Percentiles rank a stretch among this genome's conserved stretches.
Evolutionary conservation across 306 rosid species (phyloP).

Genomic region (Dalbergia cultrata): DNA sequence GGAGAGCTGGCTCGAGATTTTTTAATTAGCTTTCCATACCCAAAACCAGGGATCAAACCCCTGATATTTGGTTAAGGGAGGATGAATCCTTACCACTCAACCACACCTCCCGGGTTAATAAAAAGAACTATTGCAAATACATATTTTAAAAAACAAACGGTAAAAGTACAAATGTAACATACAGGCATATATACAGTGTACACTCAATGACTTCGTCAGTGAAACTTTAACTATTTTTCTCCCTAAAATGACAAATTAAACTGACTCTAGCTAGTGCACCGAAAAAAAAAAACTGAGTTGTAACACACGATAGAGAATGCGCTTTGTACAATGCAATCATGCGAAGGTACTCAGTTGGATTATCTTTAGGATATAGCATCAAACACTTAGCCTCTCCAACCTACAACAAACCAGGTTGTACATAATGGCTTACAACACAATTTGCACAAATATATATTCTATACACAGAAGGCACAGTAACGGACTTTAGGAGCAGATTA

Average conservation of each 20-base stretch:
- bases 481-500: not conserved
- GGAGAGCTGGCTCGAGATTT: no score
- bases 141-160: not conserved
- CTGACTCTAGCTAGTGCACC: not conserved
- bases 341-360: constrained; percentile 4
- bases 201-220: not conserved
- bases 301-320: constrained; percentile 21
- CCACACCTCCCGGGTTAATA: no score
- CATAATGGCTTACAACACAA: not conserved
- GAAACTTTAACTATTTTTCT: constrained; percentile 3
- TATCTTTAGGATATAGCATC: constrained; percentile 16
- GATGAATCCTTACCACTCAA: no score
- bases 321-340: constrained; percentile 40
- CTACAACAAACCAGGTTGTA: not conserved
- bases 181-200: not conserved
- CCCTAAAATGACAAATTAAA: constrained; percentile 16
- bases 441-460: not conserved
- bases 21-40: no score
- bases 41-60: no score
- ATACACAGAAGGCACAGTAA: not conserved
- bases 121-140: not conserved
- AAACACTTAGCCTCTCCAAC: not conserved
- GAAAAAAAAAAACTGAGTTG: constrained; percentile 2
- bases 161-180: constrained; percentile 6
- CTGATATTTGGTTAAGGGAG: no score